These are phyloP conservation scores for Boechera divaricarpa DNA, from an alignment of 345 rosid genomes.

Conservation along the genomic window DNA sequence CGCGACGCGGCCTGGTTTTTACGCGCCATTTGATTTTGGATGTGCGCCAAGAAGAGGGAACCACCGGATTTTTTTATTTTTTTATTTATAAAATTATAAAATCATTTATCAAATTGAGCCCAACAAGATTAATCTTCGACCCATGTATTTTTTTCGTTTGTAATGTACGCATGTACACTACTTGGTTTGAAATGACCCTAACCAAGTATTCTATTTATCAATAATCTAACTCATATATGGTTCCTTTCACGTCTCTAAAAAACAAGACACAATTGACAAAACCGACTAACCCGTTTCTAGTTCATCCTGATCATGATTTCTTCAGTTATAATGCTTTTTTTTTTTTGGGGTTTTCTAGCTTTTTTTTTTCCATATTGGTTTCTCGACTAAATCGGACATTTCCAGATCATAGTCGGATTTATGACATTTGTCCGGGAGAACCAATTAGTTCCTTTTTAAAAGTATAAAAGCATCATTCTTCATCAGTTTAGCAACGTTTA, in stretches of 20 bases:
- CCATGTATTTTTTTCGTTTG: not conserved
- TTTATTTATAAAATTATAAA: not conserved
- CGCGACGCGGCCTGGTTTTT: not conserved
- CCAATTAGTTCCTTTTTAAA: not conserved
- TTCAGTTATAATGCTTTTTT: not conserved
- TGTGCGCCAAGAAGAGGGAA: slow-evolving; percentile 39
- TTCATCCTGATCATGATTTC: not conserved
- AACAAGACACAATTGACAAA: too few species aligned
- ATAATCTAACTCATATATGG: too few species aligned
- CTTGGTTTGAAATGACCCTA: too few species aligned
- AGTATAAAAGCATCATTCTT: not conserved
- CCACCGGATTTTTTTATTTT: not conserved
- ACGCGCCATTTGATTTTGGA: slow-evolving; percentile 39
- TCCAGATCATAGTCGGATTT: slow-evolving; percentile 10
- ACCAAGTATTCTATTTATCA: too few species aligned
- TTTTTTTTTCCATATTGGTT: not conserved
- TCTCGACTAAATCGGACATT: not conserved
- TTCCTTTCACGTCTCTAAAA: too few species aligned
- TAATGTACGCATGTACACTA: too few species aligned
- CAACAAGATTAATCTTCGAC: not conserved
- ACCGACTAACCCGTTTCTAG: not conserved
- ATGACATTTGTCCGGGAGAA: not conserved
- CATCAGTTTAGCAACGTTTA: slow-evolving; percentile 2
- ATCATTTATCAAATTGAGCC: slow-evolving; percentile 4
- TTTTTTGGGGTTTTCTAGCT: not conserved